Evolutionary conservation across 805 yeast genomes (phyloP), one percentile per base, ranked within the genome.

Genomic region (Tanozyma kutaoensis): DNA sequence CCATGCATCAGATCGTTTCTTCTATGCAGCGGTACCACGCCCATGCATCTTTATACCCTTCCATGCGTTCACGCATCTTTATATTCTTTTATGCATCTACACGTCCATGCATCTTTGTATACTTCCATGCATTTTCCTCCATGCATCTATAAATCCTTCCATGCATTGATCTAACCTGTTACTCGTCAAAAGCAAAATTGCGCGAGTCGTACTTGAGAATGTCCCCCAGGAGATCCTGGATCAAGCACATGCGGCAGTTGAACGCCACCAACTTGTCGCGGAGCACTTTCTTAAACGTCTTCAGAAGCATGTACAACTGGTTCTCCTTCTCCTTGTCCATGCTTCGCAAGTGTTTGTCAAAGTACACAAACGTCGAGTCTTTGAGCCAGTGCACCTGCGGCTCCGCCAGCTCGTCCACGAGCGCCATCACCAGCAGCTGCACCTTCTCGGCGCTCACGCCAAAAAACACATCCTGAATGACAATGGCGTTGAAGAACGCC

Each of bases 391-490:
- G 53, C n/a, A 68, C 28, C 4, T 33, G 36, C 2, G 55, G 46
- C 7, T 46, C 45, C 7, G 33, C 36, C 3, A 49, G 24, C 4
- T 31, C 44, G 50, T 48, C 46, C 13, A 50, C 39, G 8, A 46
- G 25, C 3, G 35, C 36, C 10, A 16, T 24, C 12, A 64, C 43
- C 8, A 47, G 41, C 0, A 32, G 39, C 25, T 58, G 63, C 8
- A 74, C 35, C 12, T 61, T 66, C 7, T 59, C 62, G 27, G 49
- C 51, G 0, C 72, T 62, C 2, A 66, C 56, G 1, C 80, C 81
- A 26, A 64, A 54, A 21, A 66, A 64, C 3, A 70, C 55, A 29
- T 69, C 73, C 20, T 54, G 52, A 9, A 78, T 59, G 11, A 67
- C 39, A 27, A 77, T 53, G 1, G 78, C 72, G 46, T 76, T 76